These are phyloP conservation scores for Pestalotiopsis sp. DNA, from an alignment of 2,329 filamentous ascomycete species.

Conservation along the genomic window DNA sequence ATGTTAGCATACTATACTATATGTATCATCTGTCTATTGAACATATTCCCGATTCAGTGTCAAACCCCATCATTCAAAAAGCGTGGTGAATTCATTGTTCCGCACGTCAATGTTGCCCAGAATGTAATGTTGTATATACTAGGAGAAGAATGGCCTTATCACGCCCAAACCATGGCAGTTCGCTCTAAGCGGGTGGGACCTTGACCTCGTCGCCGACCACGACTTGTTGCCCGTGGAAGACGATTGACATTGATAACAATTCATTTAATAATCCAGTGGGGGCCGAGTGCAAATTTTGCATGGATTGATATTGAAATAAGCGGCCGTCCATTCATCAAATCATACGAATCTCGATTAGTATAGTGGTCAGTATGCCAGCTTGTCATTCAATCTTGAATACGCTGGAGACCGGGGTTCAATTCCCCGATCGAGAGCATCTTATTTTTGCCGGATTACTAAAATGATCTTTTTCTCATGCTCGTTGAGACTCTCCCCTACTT, in stretches of 20 bases:
- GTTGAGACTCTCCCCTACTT: too few relatives aligned
- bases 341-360: not conserved
- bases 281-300: not conserved
- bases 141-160: too few relatives aligned
- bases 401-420: constrained; percentile 10
- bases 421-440: constrained; percentile 1
- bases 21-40: constrained; percentile 5
- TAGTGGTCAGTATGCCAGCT: constrained; percentile 11
- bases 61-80: too few relatives aligned
- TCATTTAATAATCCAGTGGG: not conserved
- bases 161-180: too few relatives aligned
- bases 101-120: not conserved
- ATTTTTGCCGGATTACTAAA: not conserved
- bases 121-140: too few relatives aligned
- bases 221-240: too few relatives aligned
- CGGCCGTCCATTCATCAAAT: not conserved
- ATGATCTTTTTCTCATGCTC: not conserved
- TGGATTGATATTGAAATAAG: not conserved
- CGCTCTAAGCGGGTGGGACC: too few relatives aligned
- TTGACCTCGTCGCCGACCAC: not conserved
- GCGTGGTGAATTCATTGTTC: not conserved
- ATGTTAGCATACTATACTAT: constrained; percentile 10
- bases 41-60: not conserved
- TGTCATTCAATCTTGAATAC: not conserved
- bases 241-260: too few relatives aligned